phyloP scores from a whole-genome alignment of 2,329 filamentous ascomycete species.

The Pezicula carpinea region DNA sequence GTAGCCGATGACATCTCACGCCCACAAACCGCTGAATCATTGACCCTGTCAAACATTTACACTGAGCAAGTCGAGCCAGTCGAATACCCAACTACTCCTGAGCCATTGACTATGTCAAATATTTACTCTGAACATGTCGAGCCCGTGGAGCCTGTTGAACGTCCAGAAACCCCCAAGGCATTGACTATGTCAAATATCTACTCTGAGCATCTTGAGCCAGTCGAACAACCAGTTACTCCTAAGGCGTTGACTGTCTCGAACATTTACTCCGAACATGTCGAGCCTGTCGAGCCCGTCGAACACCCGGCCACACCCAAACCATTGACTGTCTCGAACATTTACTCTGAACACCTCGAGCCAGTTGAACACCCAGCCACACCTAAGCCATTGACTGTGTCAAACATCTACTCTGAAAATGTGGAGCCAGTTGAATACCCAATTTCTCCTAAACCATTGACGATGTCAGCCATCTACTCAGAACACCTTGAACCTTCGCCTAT shows the following conservation, averaged over 20 bases:
- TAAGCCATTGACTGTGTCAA: neutral
- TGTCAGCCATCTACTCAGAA: constrained; percentile 1
- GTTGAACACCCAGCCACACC: neutral
- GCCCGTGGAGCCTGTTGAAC: constrained; percentile 20
- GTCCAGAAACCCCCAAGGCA: constrained; percentile 2
- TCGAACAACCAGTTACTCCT: constrained; percentile 6
- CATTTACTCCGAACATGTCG: constrained; percentile 41
- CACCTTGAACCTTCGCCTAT: neutral
- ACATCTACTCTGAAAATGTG: constrained; percentile 1
- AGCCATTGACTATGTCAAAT: constrained; percentile 34
- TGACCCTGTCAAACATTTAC: constrained; percentile 36
- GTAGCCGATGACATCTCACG: neutral
- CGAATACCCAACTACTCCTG: constrained; percentile 3
- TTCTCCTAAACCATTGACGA: neutral
- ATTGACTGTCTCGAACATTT: constrained; percentile 40
- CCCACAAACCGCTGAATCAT: constrained; percentile 14
- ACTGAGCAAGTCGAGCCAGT: constrained; percentile 40
- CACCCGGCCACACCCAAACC: neutral
- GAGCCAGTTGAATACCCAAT: constrained; percentile 7
- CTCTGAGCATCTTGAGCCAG: constrained; percentile 41
- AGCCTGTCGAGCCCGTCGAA: constrained; percentile 26
- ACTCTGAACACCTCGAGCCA: constrained; percentile 41
- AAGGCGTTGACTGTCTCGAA: constrained; percentile 25
- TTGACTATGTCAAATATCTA: constrained; percentile 41
- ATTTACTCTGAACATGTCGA: constrained; percentile 43